Percentiles rank a stretch among this genome's conserved stretches.
phyloP scores from a whole-genome alignment of 1,284 basidiomycete genomes.

The Ceratobasidium sp. region DNA sequence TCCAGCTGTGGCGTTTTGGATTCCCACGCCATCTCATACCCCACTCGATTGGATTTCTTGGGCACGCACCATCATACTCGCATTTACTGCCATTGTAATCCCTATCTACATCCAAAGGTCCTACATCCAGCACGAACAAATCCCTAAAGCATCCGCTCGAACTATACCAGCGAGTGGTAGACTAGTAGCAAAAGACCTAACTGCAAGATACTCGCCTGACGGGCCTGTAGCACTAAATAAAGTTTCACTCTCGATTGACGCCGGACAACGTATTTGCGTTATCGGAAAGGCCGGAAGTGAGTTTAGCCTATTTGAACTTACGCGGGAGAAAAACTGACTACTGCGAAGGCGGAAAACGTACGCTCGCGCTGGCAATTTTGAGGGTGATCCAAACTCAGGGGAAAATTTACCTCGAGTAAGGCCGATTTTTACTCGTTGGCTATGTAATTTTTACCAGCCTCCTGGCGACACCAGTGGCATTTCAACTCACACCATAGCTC shows the following conservation, averaged over 20 bases:
- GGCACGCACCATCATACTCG: conserved; percentile 10
- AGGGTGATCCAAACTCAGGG: conserved; percentile 3
- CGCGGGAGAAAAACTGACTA: background rate
- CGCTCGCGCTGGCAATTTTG: conserved; percentile 11
- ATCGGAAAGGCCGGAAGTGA: conserved; percentile 9
- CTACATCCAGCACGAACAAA: background rate
- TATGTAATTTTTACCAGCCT: background rate
- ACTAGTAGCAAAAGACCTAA: conserved; percentile 17
- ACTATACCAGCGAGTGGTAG: background rate
- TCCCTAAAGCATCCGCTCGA: background rate
- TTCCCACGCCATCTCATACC: background rate
- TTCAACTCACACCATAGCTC: conserved; percentile 12
- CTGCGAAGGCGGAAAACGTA: conserved; percentile 5
- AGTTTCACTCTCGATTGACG: background rate
- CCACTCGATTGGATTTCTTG: background rate
- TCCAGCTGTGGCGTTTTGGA: background rate
- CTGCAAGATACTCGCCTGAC: background rate
- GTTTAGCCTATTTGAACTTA: background rate
- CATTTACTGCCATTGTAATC: background rate
- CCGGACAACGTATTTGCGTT: conserved; percentile 16
- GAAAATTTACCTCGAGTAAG: conserved; percentile 23
- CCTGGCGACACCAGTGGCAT: background rate
- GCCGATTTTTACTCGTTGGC: background rate
- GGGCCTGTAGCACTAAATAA: background rate
- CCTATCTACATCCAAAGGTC: background rate